Conservation (phyloP, 164 flowering plant genomes). For the Piper longum region DNA sequence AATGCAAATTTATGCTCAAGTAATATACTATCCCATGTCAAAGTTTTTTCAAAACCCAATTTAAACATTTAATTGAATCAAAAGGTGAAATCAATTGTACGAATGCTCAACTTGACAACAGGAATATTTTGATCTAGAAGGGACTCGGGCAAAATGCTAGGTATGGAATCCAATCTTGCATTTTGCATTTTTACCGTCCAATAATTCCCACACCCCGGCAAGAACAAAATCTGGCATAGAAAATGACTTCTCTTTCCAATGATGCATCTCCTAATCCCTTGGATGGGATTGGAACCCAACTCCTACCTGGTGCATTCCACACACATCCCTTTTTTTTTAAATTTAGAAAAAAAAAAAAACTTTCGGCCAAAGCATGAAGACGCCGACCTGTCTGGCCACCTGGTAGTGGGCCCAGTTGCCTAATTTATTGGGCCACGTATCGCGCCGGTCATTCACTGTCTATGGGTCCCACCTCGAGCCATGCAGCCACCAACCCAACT, state of each 20-base stretch:
- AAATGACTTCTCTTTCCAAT: too few species aligned
- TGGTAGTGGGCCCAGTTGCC: constrained; percentile 16
- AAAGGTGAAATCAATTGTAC: too few species aligned
- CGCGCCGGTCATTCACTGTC: constrained; percentile 38
- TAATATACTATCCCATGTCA: too few species aligned
- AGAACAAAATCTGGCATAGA: too few species aligned
- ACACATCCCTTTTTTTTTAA: not conserved
- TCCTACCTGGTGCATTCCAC: not conserved
- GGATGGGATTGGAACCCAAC: not conserved
- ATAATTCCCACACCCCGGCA: too few species aligned
- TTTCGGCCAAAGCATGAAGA: constrained; percentile 2
- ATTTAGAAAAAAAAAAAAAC: not conserved
- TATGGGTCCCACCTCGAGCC: constrained; percentile 19
- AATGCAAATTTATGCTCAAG: too few species aligned
- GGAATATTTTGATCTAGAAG: not conserved
- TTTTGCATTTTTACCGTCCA: constrained; percentile 2
- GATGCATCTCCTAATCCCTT: too few species aligned
- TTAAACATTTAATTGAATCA: too few species aligned
- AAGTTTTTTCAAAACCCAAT: too few species aligned
- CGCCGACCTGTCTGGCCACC: not conserved
- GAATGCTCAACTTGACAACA: too few species aligned
- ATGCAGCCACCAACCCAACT: not conserved
- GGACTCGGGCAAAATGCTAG: too few species aligned
- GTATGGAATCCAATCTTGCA: not conserved
- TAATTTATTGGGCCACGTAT: constrained; percentile 44